A percentile compares a stretch with the other conserved stretches of the same genome.
Conservation (phyloP, 2,329 filamentous ascomycete genomes). For the Dactylellina cionopaga region DNA sequence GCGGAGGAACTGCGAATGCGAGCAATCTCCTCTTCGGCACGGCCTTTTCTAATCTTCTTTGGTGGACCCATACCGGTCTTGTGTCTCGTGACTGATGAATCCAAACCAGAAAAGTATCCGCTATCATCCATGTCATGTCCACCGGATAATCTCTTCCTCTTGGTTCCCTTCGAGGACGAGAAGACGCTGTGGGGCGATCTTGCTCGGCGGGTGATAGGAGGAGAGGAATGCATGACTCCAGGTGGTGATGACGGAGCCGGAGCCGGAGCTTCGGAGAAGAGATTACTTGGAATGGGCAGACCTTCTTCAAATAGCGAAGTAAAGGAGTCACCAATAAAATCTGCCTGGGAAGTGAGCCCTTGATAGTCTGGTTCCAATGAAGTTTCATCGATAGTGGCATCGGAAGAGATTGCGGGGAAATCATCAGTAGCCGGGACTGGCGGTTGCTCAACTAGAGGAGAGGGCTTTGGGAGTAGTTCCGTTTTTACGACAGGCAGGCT, state of each 20-base stretch:
- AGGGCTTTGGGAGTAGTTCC: conserved; percentile 38
- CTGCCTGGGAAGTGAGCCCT: conserved; percentile 48
- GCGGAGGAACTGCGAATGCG: conserved; percentile 79
- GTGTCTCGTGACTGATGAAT: conserved; percentile 85
- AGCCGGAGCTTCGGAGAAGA: conserved; percentile 62
- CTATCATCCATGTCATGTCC: conserved; percentile 77
- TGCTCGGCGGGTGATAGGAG: conserved; percentile 75
- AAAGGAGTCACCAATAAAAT: conserved; percentile 64
- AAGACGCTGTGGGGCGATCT: conserved; percentile 79
- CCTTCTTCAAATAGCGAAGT: conserved; percentile 63
- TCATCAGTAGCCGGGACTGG: conserved; percentile 54
- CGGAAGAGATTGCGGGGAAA: conserved; percentile 62
- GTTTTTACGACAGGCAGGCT: conserved; percentile 32
- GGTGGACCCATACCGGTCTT: conserved; percentile 82
- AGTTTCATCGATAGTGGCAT: conserved; percentile 64
- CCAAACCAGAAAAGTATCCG: conserved; percentile 94
- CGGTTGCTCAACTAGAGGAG: conserved; percentile 15
- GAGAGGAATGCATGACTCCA: conserved; percentile 84
- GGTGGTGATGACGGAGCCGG: conserved; percentile 70
- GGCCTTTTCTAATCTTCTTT: conserved; percentile 84
- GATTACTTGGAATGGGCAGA: conserved; percentile 61
- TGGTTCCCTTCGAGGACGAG: conserved; percentile 59
- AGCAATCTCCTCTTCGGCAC: conserved; percentile 94
- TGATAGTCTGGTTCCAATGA: conserved; percentile 48
- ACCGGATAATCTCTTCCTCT: conserved; percentile 76